A percentile compares a stretch with the other conserved stretches of the same genome.
Evolutionary conservation across 176 grass and related monocot genomes (phyloP).

Genomic region (Sorghum bicolor): Sorghum_bicolor_NCBIv3 NC_012875.2:58326501-58327000

Average conservation of each 20-base stretch:
- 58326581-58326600: background rate
- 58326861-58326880: too few relatives aligned
- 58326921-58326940: too few relatives aligned
- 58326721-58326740: background rate
- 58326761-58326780: background rate
- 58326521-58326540: too few relatives aligned
- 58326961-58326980: too few relatives aligned
- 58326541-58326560: background rate
- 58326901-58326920: too few relatives aligned
- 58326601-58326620: background rate
- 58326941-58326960: too few relatives aligned
- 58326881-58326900: too few relatives aligned
- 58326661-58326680: background rate
- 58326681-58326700: background rate
- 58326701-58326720: background rate
- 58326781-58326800: background rate
- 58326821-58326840: too few relatives aligned
- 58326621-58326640: background rate
- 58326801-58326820: background rate
- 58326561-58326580: background rate
- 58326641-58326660: background rate
- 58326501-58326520: too few relatives aligned
- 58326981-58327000: too few relatives aligned
- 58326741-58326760: background rate
- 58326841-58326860: too few relatives aligned